Percentiles rank a stretch among this genome's conserved stretches.
These are phyloP conservation scores for Amanita polypyramis DNA, from an alignment of 768 basidiomycete genomes.

Conservation along the genomic window DNA sequence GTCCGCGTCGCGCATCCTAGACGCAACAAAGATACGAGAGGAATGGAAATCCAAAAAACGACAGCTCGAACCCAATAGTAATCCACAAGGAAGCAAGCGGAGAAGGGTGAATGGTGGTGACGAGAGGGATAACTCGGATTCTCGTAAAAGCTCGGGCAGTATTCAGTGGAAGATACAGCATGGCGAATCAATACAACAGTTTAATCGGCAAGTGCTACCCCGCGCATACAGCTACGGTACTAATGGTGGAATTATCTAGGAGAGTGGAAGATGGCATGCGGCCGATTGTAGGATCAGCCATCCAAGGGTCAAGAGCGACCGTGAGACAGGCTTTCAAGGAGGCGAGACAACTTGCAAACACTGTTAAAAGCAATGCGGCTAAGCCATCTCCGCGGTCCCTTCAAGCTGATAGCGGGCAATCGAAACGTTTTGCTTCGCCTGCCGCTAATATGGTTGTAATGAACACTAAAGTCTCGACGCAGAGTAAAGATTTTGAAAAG, in stretches of 20 bases:
- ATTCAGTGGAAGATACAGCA: constrained; percentile 39
- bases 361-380: constrained; percentile 9
- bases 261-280: constrained; percentile 68
- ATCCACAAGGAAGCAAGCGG: constrained; percentile 18
- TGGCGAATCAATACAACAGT: constrained; percentile 66
- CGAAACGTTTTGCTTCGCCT: constrained; percentile 9
- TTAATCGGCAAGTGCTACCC: constrained; percentile 47
- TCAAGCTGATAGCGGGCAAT: background rate
- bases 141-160: background rate
- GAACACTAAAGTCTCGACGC: constrained; percentile 11
- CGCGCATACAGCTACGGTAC: background rate
- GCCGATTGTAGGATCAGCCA: constrained; percentile 48
- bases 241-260: constrained; percentile 23
- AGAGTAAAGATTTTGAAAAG: constrained; percentile 42
- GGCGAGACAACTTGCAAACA: constrained; percentile 15
- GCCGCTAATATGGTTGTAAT: background rate
- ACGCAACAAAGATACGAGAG: constrained; percentile 48
- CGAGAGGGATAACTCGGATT: constrained; percentile 9
- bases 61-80: constrained; percentile 20
- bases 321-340: constrained; percentile 34
- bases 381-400: background rate
- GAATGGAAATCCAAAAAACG: constrained; percentile 43
- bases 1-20: constrained; percentile 51
- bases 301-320: constrained; percentile 44
- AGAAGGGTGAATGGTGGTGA: constrained; percentile 20